These are phyloP conservation scores for Kappamyces sp. DNA, from an alignment of 192 early-diverging fungal species.

Conservation along the genomic window DNA sequence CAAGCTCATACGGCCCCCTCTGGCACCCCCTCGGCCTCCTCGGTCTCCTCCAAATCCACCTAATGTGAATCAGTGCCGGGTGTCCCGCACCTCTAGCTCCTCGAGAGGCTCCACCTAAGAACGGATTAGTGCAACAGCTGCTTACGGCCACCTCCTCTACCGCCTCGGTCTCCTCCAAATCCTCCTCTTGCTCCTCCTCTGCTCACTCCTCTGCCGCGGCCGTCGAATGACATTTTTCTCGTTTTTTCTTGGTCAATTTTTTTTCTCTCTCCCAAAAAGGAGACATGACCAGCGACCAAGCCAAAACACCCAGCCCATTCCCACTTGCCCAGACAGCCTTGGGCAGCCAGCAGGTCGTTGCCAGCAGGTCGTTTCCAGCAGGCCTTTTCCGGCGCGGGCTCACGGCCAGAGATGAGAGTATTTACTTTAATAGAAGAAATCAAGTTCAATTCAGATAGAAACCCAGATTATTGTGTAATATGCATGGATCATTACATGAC, in stretches of 20 bases:
- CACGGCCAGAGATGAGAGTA: background rate
- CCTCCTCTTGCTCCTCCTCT: constrained; percentile 10
- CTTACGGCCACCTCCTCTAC: constrained; percentile 8
- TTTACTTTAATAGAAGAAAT: background rate
- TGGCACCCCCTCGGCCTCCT: constrained; percentile 41
- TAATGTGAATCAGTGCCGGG: background rate
- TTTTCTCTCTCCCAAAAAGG: background rate
- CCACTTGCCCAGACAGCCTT: background rate
- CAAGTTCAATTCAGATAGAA: background rate
- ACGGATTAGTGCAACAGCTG: constrained; percentile 9
- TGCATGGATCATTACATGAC: constrained; percentile 18
- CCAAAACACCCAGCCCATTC: background rate
- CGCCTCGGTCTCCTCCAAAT: constrained; percentile 10
- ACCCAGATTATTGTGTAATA: too few relatives aligned
- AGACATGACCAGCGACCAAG: background rate
- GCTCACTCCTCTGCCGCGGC: too few relatives aligned
- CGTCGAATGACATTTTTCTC: background rate
- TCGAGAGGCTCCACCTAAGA: constrained; percentile 31
- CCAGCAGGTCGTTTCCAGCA: background rate
- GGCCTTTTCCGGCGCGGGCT: background rate
- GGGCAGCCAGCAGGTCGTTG: background rate
- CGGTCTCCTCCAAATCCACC: constrained; percentile 46
- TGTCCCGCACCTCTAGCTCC: constrained; percentile 21
- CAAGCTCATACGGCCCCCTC: constrained; percentile 41
- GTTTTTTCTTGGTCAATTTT: background rate